Percentiles rank a stretch among this genome's conserved stretches.
Evolutionary conservation across 2,329 filamentous ascomycete genomes (phyloP).

Genomic region (Chaetomium sp.): DNA sequence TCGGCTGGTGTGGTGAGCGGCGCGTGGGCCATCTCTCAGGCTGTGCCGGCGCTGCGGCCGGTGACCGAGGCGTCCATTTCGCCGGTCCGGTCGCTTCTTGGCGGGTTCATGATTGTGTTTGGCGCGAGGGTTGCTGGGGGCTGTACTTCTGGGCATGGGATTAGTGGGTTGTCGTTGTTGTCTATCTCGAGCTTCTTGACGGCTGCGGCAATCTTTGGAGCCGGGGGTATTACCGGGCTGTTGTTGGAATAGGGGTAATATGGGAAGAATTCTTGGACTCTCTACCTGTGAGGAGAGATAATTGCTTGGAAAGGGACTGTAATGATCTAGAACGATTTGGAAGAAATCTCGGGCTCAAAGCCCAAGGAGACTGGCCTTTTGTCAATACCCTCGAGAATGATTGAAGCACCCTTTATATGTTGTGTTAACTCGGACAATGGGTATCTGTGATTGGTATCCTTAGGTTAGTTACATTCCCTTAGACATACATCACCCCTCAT

Average conservation of each 20-base stretch:
- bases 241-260: slow-evolving; percentile 8
- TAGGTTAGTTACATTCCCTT: too few relatives aligned
- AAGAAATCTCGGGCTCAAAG: too few relatives aligned
- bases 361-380: too few relatives aligned
- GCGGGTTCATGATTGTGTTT: slow-evolving; percentile 52
- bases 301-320: too few relatives aligned
- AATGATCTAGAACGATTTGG: too few relatives aligned
- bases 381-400: too few relatives aligned
- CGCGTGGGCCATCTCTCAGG: slow-evolving; percentile 34
- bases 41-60: slow-evolving; percentile 29
- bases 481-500: too few relatives aligned
- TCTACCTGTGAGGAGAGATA: too few relatives aligned
- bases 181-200: slow-evolving; percentile 57
- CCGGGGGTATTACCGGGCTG: slow-evolving; percentile 9
- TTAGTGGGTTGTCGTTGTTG: slow-evolving; percentile 59
- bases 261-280: too few relatives aligned
- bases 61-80: slow-evolving; percentile 25
- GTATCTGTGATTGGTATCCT: too few relatives aligned
- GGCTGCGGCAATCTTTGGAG: slow-evolving; percentile 48
- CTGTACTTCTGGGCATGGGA: slow-evolving; percentile 63
- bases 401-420: too few relatives aligned
- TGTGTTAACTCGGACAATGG: too few relatives aligned
- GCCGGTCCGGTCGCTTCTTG: slow-evolving; percentile 38
- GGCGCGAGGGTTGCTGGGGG: slow-evolving; percentile 58
- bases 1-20: slow-evolving; percentile 45